phyloP scores from a whole-genome alignment of 345 rosid genomes.

The Pelargonium nanum region DNA sequence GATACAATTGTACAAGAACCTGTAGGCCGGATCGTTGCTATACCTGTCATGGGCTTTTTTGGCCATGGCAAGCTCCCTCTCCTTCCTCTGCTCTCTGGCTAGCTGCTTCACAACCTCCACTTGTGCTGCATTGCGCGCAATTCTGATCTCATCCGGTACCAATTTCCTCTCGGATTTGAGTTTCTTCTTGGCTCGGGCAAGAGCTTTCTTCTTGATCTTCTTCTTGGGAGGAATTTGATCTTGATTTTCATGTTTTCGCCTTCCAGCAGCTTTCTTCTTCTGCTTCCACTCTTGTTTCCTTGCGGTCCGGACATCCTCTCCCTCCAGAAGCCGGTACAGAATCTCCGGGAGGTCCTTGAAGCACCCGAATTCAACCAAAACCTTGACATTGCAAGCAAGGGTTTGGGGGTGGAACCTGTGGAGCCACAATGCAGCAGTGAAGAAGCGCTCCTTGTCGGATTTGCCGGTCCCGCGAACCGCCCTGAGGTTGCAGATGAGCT shows the following conservation, averaged over 20 bases:
- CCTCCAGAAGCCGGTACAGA: constrained; percentile 46
- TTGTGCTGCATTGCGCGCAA: neutral
- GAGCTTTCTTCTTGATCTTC: constrained; percentile 1
- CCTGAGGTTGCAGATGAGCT: constrained; percentile 49
- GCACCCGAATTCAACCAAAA: constrained; percentile 36
- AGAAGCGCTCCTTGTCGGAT: constrained; percentile 57
- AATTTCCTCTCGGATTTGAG: constrained; percentile 5
- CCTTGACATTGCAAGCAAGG: constrained; percentile 37
- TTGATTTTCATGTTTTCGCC: neutral
- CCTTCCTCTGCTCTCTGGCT: constrained; percentile 30
- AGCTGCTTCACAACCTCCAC: constrained; percentile 17
- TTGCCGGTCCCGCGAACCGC: constrained; percentile 64
- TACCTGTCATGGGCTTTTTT: constrained; percentile 29
- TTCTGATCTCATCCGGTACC: neutral
- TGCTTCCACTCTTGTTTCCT: constrained; percentile 33
- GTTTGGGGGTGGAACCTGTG: constrained; percentile 48
- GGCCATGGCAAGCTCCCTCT: constrained; percentile 30
- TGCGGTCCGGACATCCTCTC: constrained; percentile 26
- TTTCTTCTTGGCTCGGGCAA: neutral
- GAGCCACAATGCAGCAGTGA: constrained; percentile 49
- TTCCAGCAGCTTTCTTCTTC: constrained; percentile 18
- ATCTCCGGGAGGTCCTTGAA: constrained; percentile 63
- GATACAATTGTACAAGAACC: constrained; percentile 38
- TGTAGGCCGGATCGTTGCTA: constrained; percentile 32
- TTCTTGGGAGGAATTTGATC: too few relatives aligned